A percentile compares a stretch with the other conserved stretches of the same genome.
Evolutionary conservation across 495 filamentous ascomycete species (phyloP).

Genomic region (Talaromyces trachyspermus): DNA sequence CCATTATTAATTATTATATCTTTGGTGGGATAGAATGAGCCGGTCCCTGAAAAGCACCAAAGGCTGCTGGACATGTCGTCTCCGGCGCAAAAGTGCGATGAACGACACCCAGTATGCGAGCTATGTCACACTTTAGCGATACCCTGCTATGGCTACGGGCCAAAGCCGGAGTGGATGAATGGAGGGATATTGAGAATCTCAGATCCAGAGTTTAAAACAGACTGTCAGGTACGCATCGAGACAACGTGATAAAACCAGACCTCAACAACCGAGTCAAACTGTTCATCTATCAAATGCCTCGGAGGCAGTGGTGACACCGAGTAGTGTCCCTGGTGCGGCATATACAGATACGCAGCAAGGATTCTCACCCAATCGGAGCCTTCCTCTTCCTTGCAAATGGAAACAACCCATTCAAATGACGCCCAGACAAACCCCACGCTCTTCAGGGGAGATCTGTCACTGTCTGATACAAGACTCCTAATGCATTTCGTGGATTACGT

Average conservation of each 20-base stretch:
- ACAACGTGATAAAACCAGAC: slow-evolving; percentile 1
- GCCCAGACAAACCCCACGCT: background rate
- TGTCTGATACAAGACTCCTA: background rate
- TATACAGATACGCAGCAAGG: background rate
- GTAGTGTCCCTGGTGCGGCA: background rate
- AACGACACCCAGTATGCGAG: slow-evolving; percentile 51
- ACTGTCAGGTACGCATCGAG: slow-evolving; percentile 1
- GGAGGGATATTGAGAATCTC: background rate
- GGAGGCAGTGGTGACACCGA: background rate
- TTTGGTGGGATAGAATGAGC: background rate
- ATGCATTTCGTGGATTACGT: slow-evolving; percentile 1
- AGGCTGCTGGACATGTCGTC: slow-evolving; percentile 77
- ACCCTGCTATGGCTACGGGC: slow-evolving; percentile 4
- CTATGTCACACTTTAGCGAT: slow-evolving; percentile 1
- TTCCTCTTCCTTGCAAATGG: background rate
- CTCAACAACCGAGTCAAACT: background rate
- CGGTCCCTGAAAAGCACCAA: background rate
- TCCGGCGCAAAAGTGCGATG: slow-evolving; percentile 94
- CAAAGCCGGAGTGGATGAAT: slow-evolving; percentile 6
- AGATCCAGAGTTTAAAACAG: background rate
- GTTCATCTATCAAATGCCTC: background rate
- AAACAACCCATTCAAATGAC: background rate
- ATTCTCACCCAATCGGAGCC: background rate
- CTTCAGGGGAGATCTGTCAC: background rate
- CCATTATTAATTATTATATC: background rate